A percentile compares a stretch with the other conserved stretches of the same genome.
Evolutionary conservation across 2,329 filamentous ascomycete genomes (phyloP).

Genomic region (Claviceps purpurea): DNA sequence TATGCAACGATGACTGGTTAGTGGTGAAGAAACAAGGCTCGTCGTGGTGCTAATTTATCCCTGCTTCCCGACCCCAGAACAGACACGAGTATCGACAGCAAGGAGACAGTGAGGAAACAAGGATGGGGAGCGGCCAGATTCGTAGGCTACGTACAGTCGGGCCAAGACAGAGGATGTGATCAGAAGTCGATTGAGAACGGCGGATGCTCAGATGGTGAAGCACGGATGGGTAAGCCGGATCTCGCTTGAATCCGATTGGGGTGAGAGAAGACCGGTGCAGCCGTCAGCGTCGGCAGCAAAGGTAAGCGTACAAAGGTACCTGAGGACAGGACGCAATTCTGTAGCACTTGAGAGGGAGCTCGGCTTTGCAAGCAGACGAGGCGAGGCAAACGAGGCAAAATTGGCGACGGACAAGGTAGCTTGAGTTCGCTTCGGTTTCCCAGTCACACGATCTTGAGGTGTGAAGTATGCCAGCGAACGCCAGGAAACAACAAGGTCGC

Average conservation of each 20-base stretch:
- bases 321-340: neutral
- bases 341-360: constrained; percentile 1
- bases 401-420: constrained; percentile 1
- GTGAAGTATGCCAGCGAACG: neutral
- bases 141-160: neutral
- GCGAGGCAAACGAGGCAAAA: constrained; percentile 2
- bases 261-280: neutral
- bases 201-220: neutral
- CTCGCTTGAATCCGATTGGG: constrained; percentile 2
- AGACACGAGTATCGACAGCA: neutral
- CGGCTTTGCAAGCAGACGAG: constrained; percentile 1
- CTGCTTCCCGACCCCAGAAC: neutral
- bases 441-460: constrained; percentile 4
- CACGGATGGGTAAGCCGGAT: neutral
- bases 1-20: neutral
- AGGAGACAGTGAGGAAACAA: neutral
- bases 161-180: neutral
- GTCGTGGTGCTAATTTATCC: neutral
- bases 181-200: constrained; percentile 2
- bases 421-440: neutral
- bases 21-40: neutral
- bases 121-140: neutral
- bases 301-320: constrained; percentile 1
- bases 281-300: constrained; percentile 1
- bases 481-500: neutral